Evolutionary conservation across 2,329 filamentous ascomycete species (phyloP).

Genomic region (Tolypocladium tundrense): DNA sequence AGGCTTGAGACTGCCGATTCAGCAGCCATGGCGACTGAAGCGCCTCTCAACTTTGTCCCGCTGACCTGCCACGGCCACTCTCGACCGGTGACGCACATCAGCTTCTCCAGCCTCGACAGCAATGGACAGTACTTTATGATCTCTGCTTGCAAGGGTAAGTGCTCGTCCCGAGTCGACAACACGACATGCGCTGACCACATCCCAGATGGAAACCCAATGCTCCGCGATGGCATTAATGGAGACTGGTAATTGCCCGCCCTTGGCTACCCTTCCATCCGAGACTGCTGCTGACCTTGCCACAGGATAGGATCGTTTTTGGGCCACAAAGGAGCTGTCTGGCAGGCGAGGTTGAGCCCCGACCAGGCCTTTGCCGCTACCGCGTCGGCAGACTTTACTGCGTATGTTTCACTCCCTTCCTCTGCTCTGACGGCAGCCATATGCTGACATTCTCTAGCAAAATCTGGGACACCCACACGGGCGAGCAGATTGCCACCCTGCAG

Average conservation of each 20-base stretch:
- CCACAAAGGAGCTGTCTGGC: conserved; percentile 97
- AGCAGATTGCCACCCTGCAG: conserved; percentile 75
- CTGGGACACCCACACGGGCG: conserved; percentile 94
- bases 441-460: conserved; percentile 58
- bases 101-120: conserved; percentile 75
- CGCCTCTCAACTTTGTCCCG: conserved; percentile 59
- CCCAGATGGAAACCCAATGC: conserved; percentile 93
- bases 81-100: conserved; percentile 81
- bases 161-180: conserved; percentile 1
- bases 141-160: conserved; percentile 76
- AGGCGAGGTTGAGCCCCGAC: conserved; percentile 82
- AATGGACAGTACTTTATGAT: conserved; percentile 85
- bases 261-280: neutral
- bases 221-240: conserved; percentile 88
- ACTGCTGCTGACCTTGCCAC: conserved; percentile 22
- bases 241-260: conserved; percentile 57
- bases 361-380: conserved; percentile 83
- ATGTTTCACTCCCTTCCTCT: conserved; percentile 22
- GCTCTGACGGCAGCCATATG: neutral
- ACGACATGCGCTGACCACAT: conserved; percentile 10
- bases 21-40: conserved; percentile 22
- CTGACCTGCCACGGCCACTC: conserved; percentile 93
- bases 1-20: conserved; percentile 3
- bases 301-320: conserved; percentile 98
- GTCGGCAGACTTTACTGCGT: conserved; percentile 93